Base-by-base conservation (phyloP, 1,284 basidiomycete species). In the Cutaneotrichosporon cavernicola region DNA sequence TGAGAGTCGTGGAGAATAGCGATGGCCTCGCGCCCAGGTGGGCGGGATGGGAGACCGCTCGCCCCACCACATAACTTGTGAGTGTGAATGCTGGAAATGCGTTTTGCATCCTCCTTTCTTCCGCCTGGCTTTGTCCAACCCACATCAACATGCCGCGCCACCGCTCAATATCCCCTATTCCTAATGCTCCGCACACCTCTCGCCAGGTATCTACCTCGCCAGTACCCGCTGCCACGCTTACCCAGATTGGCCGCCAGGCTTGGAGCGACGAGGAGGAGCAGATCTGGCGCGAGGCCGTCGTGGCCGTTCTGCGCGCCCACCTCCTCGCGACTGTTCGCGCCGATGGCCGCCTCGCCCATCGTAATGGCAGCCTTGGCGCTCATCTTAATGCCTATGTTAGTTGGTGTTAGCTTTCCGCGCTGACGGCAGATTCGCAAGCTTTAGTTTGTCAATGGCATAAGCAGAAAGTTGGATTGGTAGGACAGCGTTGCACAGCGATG, bases 301-400 rank as follows among this genome's bases (percentile, higher is more conserved):
- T 59, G 40, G 43, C 62, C 13, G 43, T 67, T 13, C 59, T 68
- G 43, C 49, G 51, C n/a, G 26, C 55, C 34, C 56, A 61, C n/a
- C 36, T 69, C 38, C 67, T 66, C 50, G 40, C 56, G 1, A 64
- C 56, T 10, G 60, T 73, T 47, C 71, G 69, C 47, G 55, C 34
- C 13, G 74, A 76, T 43, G 71, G 71, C 1, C 58, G 75, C 16
- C 61, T 77, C 26, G 69, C 49, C 46, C 13, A 34, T 34, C 72
- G 65, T 58, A 71, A 21, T 64, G 64, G 22, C 31, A 58, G 40
- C 62, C 64, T 76, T 38, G 46, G 50, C 21, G 65, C 70, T 31
- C 71, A 74, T 60, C 55, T 68, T 31, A 65, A 63, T 9, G 69
- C 73, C 30, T 58, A 72, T 46, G 74, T 76, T 47, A 66, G 76